phyloP scores from a whole-genome alignment of 768 basidiomycete species.

The Amyloporia xantha region DNA sequence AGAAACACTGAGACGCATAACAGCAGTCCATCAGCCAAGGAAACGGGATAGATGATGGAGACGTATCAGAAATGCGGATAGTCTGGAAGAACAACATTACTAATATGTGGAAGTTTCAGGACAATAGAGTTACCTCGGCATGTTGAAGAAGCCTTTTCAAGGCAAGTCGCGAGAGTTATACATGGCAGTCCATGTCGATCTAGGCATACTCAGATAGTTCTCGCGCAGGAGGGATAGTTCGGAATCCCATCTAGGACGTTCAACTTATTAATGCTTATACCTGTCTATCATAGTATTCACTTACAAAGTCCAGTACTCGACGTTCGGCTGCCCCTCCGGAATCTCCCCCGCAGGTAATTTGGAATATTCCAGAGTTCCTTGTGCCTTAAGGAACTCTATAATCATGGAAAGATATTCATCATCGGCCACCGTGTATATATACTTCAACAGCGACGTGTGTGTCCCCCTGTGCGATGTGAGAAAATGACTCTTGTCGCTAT shows the following conservation, averaged over 20 bases:
- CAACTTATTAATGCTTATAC: neutral
- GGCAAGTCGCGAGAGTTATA: no score
- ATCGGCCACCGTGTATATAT: neutral
- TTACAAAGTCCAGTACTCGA: neutral
- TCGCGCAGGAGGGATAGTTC: neutral
- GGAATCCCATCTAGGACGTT: slow-evolving; percentile 8
- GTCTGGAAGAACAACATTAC: no score
- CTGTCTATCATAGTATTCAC: neutral
- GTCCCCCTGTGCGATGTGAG: neutral
- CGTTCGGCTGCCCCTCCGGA: neutral
- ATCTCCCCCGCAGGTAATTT: neutral
- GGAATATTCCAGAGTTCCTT: neutral
- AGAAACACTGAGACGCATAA: no score
- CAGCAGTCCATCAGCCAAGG: no score
- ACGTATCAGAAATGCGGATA: no score
- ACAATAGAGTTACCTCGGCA: no score
- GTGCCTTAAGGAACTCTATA: neutral
- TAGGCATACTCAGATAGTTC: neutral
- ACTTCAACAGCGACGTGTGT: neutral
- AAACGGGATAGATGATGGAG: no score
- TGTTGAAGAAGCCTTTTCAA: no score
- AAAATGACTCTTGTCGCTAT: neutral
- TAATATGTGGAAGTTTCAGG: no score
- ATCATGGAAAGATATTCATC: neutral
- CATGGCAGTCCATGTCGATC: no score